phyloP scores from a whole-genome alignment of 306 rosid species.

The Vicia faba region DNA sequence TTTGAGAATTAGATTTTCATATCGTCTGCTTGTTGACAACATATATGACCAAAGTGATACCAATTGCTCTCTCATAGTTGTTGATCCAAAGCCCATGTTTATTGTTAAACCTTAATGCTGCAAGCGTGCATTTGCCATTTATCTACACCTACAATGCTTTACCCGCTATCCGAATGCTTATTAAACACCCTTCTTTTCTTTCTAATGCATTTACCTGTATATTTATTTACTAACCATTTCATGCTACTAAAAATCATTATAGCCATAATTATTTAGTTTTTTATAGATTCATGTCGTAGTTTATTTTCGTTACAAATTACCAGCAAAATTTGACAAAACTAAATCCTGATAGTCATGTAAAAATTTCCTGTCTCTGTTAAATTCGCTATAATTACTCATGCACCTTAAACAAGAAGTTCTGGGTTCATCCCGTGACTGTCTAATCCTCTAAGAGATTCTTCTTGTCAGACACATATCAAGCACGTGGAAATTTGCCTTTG shows the following conservation, averaged over 20 bases:
- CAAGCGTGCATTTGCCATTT: constrained; percentile 19
- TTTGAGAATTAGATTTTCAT: constrained; percentile 22
- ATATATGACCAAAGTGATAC: constrained; percentile 6
- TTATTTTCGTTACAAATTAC: constrained; percentile 15
- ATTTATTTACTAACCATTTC: not conserved
- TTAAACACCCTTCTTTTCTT: constrained; percentile 16
- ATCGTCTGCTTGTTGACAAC: constrained; percentile 24
- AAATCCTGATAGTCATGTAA: constrained; percentile 20
- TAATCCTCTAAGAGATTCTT: constrained; percentile 45
- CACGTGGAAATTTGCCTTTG: constrained; percentile 49
- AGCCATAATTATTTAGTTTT: not conserved
- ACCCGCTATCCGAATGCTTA: not conserved
- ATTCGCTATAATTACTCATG: constrained; percentile 17
- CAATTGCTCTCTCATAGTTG: constrained; percentile 15
- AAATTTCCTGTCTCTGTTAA: constrained; percentile 28
- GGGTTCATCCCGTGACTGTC: constrained; percentile 32
- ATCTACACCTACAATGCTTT: not conserved
- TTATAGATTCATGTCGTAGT: constrained; percentile 2
- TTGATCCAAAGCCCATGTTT: constrained; percentile 1
- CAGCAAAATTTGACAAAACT: constrained; percentile 8
- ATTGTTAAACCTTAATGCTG: constrained; percentile 20
- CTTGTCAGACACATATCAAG: constrained; percentile 75
- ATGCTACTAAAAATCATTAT: not conserved
- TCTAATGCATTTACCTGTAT: constrained; percentile 9
- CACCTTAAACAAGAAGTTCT: not conserved